A percentile compares a stretch with the other conserved stretches of the same genome.
phyloP scores from a whole-genome alignment of 2,329 filamentous ascomycete species.

The Epichloe brachyelytri region DNA sequence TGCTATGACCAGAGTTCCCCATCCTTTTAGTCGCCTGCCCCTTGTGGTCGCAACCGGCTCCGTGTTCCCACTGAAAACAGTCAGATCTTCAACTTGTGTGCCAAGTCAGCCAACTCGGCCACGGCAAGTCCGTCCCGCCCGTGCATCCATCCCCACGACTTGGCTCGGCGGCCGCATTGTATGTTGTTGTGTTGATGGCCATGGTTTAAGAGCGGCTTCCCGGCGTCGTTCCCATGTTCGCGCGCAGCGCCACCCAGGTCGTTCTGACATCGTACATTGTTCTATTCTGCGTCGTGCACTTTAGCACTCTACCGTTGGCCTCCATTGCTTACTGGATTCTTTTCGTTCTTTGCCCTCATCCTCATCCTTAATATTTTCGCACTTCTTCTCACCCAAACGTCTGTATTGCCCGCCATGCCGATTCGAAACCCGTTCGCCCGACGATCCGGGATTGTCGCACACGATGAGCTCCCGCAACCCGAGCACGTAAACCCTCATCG shows the following conservation, averaged over 20 bases:
- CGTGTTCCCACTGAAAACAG: not conserved
- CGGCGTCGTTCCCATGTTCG: not conserved
- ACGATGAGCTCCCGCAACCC: conserved; percentile 41
- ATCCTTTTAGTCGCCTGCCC: not conserved
- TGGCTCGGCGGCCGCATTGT: too few species aligned
- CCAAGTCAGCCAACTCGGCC: not conserved
- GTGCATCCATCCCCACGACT: not conserved
- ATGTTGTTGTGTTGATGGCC: too few species aligned
- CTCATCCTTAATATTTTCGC: not conserved
- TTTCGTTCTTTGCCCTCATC: not conserved
- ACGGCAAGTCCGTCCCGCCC: not conserved
- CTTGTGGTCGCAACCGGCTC: not conserved
- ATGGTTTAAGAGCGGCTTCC: not conserved
- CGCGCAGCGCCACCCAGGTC: not conserved
- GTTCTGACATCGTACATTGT: not conserved
- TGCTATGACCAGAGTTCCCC: not conserved
- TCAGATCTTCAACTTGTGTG: not conserved
- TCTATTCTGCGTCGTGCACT: not conserved
- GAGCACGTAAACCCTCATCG: conserved; percentile 20
- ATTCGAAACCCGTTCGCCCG: conserved; percentile 62
- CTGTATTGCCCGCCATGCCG: conserved; percentile 34
- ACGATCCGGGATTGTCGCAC: conserved; percentile 35
- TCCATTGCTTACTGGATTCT: not conserved
- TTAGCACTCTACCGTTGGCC: not conserved
- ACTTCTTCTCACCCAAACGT: not conserved